A percentile compares a stretch with the other conserved stretches of the same genome.
phyloP scores from a whole-genome alignment of 1,139 yeast genomes.

The Blastobotrys arbuscula region DNA sequence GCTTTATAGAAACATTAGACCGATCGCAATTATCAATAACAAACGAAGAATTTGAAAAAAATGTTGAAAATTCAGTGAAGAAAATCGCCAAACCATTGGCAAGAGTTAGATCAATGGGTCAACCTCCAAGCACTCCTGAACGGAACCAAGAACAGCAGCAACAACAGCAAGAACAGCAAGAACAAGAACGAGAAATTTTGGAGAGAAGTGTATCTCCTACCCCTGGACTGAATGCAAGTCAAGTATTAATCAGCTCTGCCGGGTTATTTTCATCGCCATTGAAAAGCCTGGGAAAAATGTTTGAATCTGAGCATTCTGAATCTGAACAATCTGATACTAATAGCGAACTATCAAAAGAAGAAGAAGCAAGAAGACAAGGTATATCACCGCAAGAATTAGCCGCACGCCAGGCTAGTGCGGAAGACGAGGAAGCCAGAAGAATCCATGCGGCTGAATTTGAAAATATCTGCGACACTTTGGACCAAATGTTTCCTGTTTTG shows the following conservation, averaged over 20 bases:
- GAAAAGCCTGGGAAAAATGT: constrained; percentile 30
- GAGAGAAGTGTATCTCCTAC: not conserved
- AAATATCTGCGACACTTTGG: constrained; percentile 44
- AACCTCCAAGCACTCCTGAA: constrained; percentile 30
- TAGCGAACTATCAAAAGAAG: constrained; percentile 1
- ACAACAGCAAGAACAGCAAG: not conserved
- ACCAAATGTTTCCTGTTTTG: constrained; percentile 70
- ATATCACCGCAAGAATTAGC: constrained; percentile 33
- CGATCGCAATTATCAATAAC: constrained; percentile 55
- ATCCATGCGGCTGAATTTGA: constrained; percentile 38
- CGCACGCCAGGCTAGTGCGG: constrained; percentile 37
- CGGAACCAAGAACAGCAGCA: constrained; percentile 10
- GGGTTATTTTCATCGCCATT: constrained; percentile 36
- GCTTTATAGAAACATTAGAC: constrained; percentile 61
- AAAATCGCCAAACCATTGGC: constrained; percentile 26
- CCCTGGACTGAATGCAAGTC: constrained; percentile 28
- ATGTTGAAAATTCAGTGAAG: constrained; percentile 33
- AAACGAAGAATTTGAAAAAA: constrained; percentile 51
- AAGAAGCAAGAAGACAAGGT: constrained; percentile 4
- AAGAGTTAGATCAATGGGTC: constrained; percentile 13
- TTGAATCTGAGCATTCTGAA: constrained; percentile 27
- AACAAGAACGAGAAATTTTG: not conserved
- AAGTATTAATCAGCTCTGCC: constrained; percentile 35
- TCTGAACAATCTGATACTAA: constrained; percentile 4
- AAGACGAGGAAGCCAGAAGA: constrained; percentile 35